phyloP scores from a whole-genome alignment of 345 rosid genomes.

The Hirschfeldia incana region DNA sequence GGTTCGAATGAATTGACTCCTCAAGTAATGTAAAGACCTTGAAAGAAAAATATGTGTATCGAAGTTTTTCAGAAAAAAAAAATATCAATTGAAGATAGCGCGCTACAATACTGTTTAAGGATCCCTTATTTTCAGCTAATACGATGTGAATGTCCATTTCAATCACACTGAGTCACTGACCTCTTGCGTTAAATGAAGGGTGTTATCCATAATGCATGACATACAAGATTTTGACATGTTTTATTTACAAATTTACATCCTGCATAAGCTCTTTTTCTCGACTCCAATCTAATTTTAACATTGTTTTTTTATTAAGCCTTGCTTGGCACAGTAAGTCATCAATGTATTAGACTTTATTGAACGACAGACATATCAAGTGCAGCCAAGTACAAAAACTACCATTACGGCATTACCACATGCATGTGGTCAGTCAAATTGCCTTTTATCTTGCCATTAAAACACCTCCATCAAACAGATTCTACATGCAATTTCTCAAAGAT shows the following conservation, averaged over 20 bases:
- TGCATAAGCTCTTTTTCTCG: background rate
- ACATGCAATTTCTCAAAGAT: too few relatives aligned
- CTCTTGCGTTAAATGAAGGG: background rate
- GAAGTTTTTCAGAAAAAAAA: background rate
- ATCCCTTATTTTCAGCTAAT: background rate
- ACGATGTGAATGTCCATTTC: constrained; percentile 2
- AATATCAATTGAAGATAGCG: background rate
- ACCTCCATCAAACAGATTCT: too few relatives aligned
- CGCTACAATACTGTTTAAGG: background rate
- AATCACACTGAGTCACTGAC: background rate
- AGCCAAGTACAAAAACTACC: background rate
- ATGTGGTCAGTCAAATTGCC: background rate
- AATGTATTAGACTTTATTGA: background rate
- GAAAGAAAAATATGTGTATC: background rate
- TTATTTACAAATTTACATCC: background rate
- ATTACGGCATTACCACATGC: background rate
- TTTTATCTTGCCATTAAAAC: background rate
- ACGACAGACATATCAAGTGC: background rate
- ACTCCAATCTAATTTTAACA: background rate
- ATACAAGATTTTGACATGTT: background rate
- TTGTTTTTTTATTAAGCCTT: background rate
- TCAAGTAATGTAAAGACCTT: background rate
- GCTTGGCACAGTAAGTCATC: background rate
- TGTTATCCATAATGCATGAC: background rate
- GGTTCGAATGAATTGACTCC: constrained; percentile 1